These are phyloP conservation scores for Viridothelium virens DNA, from an alignment of 495 filamentous ascomycete species.

Conservation along the genomic window DNA sequence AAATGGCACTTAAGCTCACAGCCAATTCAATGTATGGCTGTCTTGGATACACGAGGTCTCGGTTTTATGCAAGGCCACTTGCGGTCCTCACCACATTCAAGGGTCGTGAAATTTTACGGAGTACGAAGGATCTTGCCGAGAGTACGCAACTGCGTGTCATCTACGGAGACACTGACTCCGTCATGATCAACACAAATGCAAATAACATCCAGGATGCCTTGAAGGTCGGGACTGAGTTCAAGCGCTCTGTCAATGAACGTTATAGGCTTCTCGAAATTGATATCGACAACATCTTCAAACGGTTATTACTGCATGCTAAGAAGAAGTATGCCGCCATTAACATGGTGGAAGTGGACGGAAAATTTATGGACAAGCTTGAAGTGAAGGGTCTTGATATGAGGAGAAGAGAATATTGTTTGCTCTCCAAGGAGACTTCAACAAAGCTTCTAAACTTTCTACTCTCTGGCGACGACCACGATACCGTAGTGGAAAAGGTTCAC, in stretches of 20 bases:
- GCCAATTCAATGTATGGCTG: constrained; percentile 99
- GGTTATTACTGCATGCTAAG: constrained; percentile 90
- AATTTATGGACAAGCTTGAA: constrained; percentile 87
- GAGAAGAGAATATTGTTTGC: constrained; percentile 85
- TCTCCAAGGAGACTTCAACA: constrained; percentile 88
- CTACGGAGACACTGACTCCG: constrained; percentile 97
- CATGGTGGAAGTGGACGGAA: constrained; percentile 79
- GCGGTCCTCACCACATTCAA: constrained; percentile 96
- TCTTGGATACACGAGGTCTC: constrained; percentile 87
- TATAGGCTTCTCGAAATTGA: constrained; percentile 92
- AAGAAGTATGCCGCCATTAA: constrained; percentile 99
- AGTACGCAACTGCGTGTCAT: constrained; percentile 82
- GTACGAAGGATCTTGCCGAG: constrained; percentile 91
- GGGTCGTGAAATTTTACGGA: constrained; percentile 91
- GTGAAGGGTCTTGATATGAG: constrained; percentile 98
- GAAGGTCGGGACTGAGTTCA: constrained; percentile 77
- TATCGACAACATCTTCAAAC: constrained; percentile 94
- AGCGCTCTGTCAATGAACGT: constrained; percentile 73
- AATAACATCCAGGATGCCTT: constrained; percentile 87
- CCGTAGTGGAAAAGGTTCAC: constrained; percentile 81
- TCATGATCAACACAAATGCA: constrained; percentile 99
- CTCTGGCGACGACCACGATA: constrained; percentile 84
- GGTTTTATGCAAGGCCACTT: constrained; percentile 91
- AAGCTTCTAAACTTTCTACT: constrained; percentile 80
- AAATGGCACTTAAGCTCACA: constrained; percentile 90